Evolutionary conservation across 768 basidiomycete species (phyloP), one percentile per base, ranked within the genome.

Genomic region (Phylloporus sp.): DNA sequence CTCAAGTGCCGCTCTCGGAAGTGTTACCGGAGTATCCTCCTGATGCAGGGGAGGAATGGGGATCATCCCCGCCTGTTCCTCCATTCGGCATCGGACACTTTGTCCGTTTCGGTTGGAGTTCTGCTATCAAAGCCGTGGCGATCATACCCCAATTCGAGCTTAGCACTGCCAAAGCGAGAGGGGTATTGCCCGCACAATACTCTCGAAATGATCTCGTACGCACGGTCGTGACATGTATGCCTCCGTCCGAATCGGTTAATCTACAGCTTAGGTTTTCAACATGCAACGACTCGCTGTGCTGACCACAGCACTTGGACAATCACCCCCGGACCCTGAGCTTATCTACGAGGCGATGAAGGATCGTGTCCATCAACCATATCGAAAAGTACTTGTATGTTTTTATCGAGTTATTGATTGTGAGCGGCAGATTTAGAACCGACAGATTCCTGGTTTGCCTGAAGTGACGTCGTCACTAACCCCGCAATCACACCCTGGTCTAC

Each of bases 311-410:
- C 78, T 99, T 10, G 86, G 81, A 4, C 84, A 86, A 59, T 81
- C 84, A 10, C 95, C 96, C 2, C 94, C 94, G 2, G 91, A 99
- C 63, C 82, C 96, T 0, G 88, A 84, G 18, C 80, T 99, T n/a
- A 97, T 98, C 48, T 98, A 95, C 66, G 95, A 98, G 63, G 95
- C 95, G 2, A 98, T 98, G 96, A 95, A 97, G 61, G 96, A 99
- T 69, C 82, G 89, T 42, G 79, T 99, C 13, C 96, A 99, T 65
- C 96, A 99, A 64, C 96, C 96, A 1, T 98, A 97, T 65, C 83
- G 96, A 24, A 91, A 85, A 67, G 66, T 75, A 22, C 74, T 99
- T 47, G 93, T 93, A 62, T 32, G 86, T 71, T 3, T 44, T 41
- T 38, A 22, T 34, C 21, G 18, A 33, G 31, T 27, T 13, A 15